phyloP scores from a whole-genome alignment of 108 stramenopile genomes.

The Licmophora abbreviata region DNA sequence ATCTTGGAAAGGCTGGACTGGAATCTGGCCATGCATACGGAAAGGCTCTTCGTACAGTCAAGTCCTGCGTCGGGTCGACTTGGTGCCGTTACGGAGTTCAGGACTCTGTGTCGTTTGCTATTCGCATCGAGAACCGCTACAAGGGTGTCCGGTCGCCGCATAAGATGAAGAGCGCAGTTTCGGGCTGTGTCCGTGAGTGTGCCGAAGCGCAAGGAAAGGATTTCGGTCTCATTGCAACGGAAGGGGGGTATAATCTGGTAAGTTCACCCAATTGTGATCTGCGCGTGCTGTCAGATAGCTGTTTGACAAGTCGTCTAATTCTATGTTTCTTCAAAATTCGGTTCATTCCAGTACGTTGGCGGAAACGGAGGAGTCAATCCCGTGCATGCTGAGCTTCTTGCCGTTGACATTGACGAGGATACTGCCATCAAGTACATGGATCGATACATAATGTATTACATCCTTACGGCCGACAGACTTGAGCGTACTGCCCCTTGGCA shows the following conservation, averaged over 20 bases:
- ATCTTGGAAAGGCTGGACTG: conserved; percentile 81
- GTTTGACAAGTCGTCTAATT: background rate
- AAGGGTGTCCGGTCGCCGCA: conserved; percentile 92
- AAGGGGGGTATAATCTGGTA: conserved; percentile 92
- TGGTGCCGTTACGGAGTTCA: conserved; percentile 94
- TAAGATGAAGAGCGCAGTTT: conserved; percentile 88
- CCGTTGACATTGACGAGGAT: conserved; percentile 85
- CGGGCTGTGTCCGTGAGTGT: conserved; percentile 89
- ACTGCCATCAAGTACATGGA: conserved; percentile 85
- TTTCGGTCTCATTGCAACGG: conserved; percentile 91
- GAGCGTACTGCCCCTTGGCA: conserved; percentile 90
- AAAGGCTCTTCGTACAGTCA: conserved; percentile 89
- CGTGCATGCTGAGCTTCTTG: conserved; percentile 84
- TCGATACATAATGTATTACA: conserved; percentile 92
- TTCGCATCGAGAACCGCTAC: conserved; percentile 88
- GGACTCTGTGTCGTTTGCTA: conserved; percentile 85
- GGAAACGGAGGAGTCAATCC: conserved; percentile 88
- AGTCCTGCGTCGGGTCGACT: conserved; percentile 90
- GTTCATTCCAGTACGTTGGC: conserved; percentile 82
- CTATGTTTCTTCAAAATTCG: too few relatives aligned
- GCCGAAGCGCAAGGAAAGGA: conserved; percentile 91
- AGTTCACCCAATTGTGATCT: too few relatives aligned
- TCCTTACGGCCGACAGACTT: conserved; percentile 83
- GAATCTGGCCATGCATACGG: conserved; percentile 93
- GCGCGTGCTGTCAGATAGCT: too few relatives aligned